Evolutionary conservation across 2,329 filamentous ascomycete genomes (phyloP), one percentile per base, ranked within the genome.

Genomic region (Botryotinia globosa): DNA sequence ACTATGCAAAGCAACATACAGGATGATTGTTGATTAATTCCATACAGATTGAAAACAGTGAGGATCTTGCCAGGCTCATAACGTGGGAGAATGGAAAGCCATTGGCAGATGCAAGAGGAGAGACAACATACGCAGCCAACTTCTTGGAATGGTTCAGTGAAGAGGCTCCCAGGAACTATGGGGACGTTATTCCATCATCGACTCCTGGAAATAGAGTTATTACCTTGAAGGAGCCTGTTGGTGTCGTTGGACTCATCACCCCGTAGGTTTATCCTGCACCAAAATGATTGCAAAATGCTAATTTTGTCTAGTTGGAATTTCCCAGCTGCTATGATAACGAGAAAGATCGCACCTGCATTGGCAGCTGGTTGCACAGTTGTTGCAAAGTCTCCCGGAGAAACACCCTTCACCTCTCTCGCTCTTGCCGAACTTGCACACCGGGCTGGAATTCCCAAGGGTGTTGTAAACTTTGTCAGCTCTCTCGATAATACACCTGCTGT

Each of bases 301-400:
- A 45, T 72, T 29, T 59, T 14, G 56, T 39, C 16, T 73, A 87
- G 86, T 76, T 96, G 93, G 94, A 97, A 97, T 83, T 97, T 97
- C 79, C 91, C 91, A 20, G 89, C 90, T 4, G 91, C 91, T 67
- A 93, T 93, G 91, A 89, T 93, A 76, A 91, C 90, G 10, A 84
- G 90, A 74, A 92, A 92, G 81, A 86, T 90, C 68, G 90, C 88
- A 2, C 89, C 93, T 2, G 92, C 92, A 14, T 86, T 98, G 72
- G 96, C 96, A 29, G 94, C 94, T n/a, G 96, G 96, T 73, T 98
- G 95, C 84, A 97, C 95, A 0, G 92, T 97, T 3, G 94, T 98
- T 2, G 91, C 90, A 78, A 99, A 99, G 82, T 92, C 94, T 25
- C 94, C 95, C 1, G 91, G 91, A 66, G 95, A 98, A 85, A 98